These are phyloP conservation scores for Chrysochromulina tobinii DNA, from an alignment of 78 protist genomes.

Conservation along the genomic window DNA sequence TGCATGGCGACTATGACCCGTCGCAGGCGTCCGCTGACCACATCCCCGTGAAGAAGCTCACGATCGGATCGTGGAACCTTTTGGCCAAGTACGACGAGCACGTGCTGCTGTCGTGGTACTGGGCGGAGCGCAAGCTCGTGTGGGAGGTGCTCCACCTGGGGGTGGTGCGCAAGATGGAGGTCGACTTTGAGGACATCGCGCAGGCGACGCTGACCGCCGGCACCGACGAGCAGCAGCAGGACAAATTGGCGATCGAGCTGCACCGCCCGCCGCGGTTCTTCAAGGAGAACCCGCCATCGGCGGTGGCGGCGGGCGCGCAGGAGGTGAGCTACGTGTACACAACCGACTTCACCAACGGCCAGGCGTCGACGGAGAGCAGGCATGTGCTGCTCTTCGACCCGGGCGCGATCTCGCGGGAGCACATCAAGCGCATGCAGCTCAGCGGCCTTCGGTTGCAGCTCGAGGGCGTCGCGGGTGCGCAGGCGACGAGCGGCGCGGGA, in stretches of 20 bases:
- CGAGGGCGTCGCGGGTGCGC: background rate
- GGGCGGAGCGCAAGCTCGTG: background rate
- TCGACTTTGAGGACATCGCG: background rate
- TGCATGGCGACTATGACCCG: too few species aligned
- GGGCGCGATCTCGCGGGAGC: background rate
- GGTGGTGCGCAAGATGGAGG: conserved; percentile 6
- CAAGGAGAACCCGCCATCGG: background rate
- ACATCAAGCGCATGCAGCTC: background rate
- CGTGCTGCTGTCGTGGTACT: background rate
- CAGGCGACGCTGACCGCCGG: background rate
- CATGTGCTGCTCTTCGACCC: background rate
- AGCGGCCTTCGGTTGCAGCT: background rate
- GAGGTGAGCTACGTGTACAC: background rate
- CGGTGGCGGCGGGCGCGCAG: background rate
- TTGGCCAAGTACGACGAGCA: background rate
- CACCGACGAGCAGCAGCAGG: background rate
- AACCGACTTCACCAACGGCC: conserved; percentile 3
- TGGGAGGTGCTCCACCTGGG: conserved; percentile 1
- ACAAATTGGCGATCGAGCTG: background rate
- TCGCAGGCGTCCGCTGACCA: background rate
- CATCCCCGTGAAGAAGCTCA: background rate
- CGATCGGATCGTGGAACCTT: background rate
- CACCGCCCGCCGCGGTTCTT: background rate
- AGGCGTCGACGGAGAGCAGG: background rate
- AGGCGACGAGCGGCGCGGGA: too few species aligned